Base-by-base conservation (phyloP, 805 yeast species). In the Kodamaea sagamina region DNA sequence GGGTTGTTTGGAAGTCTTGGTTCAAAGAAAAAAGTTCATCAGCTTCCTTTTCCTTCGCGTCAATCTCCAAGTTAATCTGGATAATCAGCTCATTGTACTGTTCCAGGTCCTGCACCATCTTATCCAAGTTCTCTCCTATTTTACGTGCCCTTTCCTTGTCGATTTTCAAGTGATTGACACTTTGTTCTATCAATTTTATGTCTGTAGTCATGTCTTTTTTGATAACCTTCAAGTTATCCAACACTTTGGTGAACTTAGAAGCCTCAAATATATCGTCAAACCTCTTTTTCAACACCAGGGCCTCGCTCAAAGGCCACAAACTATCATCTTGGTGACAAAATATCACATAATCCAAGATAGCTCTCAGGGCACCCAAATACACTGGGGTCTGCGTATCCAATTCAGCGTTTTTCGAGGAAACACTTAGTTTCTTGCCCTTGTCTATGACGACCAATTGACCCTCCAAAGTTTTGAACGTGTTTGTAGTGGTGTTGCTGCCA, bases 281-380 rank as follows among this genome's bases (percentile, higher is more conserved):
- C 41, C 92, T 77, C 65, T 90, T 90, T 65, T 93, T 95, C 59
- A 93, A 74, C 9, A 77, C 77, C 2, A 95, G 75, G 1, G 99
- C 95, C 62, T 93, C 99, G 52, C 90, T 79, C 37, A 93, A 71
- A 1, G 99, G 99, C 99, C 99, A 93, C 21, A 89, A 64, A 53
- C 92, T 83, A 47, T 93, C 99, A 57, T 93, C 99, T 61, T 93
- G 99, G 58, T 93, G 99, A 57, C 99, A 92, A 64, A 93, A 93
- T 1, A 92, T 83, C 32, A 93, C 99, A 59, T 89, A 88, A 51
- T 92, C 96, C 40, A 93, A 66, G 42, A 93, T 80, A 0, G 98
- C 86, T 46, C 80, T 79, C 0, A 96, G 86, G 1, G 90, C 96
- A 4, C 99, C 99, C 43, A 93, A 70, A 49, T 81, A 82, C 17